Conservation (phyloP, 2,329 filamentous ascomycete genomes). For the Helicocarpus griseus region DNA sequence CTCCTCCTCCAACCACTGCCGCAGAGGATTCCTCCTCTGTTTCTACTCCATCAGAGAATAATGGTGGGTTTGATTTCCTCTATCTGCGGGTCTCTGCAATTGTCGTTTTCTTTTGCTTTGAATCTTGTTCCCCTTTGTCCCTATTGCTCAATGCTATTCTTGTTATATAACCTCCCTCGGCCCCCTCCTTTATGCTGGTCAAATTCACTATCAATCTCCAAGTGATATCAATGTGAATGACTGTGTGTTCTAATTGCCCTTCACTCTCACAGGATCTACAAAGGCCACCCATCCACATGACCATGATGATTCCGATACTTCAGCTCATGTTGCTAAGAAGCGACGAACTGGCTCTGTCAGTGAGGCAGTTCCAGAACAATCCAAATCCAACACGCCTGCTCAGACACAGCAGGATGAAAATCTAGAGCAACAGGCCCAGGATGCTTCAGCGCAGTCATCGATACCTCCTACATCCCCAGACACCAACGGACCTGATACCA, state of each 20-base stretch:
- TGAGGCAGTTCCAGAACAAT: conserved; percentile 9
- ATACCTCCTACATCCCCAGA: background rate
- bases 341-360: conserved; percentile 27
- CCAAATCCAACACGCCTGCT: background rate
- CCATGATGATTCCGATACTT: conserved; percentile 21
- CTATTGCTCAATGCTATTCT: background rate
- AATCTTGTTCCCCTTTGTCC: background rate
- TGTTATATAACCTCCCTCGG: too few relatives aligned
- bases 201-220: background rate
- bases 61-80: conserved; percentile 23
- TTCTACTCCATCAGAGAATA: conserved; percentile 19
- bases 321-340: conserved; percentile 30
- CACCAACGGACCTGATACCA: conserved; percentile 13
- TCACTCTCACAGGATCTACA: conserved; percentile 15
- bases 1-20: conserved; percentile 22
- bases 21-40: conserved; percentile 20
- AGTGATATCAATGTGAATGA: background rate
- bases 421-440: conserved; percentile 8
- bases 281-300: conserved; percentile 25
- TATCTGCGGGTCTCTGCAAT: background rate
- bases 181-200: background rate
- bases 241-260: background rate
- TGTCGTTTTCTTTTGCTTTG: background rate
- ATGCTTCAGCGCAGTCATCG: background rate
- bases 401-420: background rate